phyloP scores from a whole-genome alignment of 768 basidiomycete genomes.

The Chiua virens region DNA sequence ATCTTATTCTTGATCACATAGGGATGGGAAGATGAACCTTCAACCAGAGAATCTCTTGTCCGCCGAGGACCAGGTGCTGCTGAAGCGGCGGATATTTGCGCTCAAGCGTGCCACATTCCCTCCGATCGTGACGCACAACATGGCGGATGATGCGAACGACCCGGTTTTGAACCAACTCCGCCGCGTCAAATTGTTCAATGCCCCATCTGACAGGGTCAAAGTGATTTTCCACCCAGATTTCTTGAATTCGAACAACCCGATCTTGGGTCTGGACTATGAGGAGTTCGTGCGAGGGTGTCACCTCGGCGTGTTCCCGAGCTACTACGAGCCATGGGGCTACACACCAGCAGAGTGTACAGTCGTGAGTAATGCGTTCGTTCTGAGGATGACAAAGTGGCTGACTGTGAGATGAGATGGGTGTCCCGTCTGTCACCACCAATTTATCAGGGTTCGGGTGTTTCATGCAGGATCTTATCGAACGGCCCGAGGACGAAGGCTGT shows the following conservation, averaged over 20 bases:
- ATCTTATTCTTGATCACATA: conserved; percentile 22
- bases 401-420: conserved; percentile 74
- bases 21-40: conserved; percentile 74
- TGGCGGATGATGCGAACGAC: conserved; percentile 90
- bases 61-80: conserved; percentile 87
- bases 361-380: conserved; percentile 43
- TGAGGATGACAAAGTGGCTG: conserved; percentile 3
- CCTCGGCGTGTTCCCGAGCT: conserved; percentile 96
- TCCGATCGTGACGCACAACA: conserved; percentile 97
- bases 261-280: conserved; percentile 96
- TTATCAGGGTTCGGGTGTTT: conserved; percentile 97
- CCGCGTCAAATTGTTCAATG: conserved; percentile 91
- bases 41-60: conserved; percentile 78
- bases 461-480: conserved; percentile 97
- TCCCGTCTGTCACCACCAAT: conserved; percentile 96
- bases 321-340: conserved; percentile 96
- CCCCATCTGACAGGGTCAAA: conserved; percentile 87
- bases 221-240: conserved; percentile 99
- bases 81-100: conserved; percentile 96
- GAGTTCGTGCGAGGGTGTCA: conserved; percentile 99
- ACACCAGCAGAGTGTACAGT: conserved; percentile 99
- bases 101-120: conserved; percentile 94
- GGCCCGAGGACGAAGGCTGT: conserved; percentile 91
- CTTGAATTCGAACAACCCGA: conserved; percentile 96
- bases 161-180: conserved; percentile 96